Base-by-base conservation (phyloP, 352 stramenopile genomes). In the Halophytophthora polymorphica region DNA sequence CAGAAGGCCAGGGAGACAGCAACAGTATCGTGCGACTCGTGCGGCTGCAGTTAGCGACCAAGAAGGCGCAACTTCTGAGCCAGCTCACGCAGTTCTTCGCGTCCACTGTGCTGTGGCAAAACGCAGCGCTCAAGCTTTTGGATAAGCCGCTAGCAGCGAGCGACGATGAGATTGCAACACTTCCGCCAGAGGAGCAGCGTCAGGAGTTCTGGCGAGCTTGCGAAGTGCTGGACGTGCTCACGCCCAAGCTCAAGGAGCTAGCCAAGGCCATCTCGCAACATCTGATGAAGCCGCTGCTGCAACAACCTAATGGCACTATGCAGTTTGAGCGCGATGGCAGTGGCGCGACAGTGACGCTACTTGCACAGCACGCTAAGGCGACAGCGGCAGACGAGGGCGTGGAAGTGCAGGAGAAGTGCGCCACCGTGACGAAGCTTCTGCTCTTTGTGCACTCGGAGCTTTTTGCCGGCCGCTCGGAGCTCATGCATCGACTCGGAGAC, bases 121-220 rank as follows among this genome's bases (percentile, higher is more conserved):
- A 73, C 12, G 66, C 59, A 6, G n/a, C 52, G 19, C 23, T 90
- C 23, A 72, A 69, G 34, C 52, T 85, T 15, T 45, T 53, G 0
- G 25, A 39, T 11, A 23, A 42, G 29, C 22, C 35, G 23, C 50
- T 46, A 3, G 12, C 17, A 11, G 44, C 50, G 3, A 56, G 61
- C 14, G 42, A 33, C 8, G 41, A 51, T 45, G 48, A 54, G 6
- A 21, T 15, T 25, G 38, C 17, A 2, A 45, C 13, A 11, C 14
- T 50, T 13, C 41, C 42, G 17, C 15, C 28, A 23, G 45, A 66
- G 19, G 56, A 75, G 29, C 61, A 54, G 41, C 58, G 69, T 7
- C 46, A 23, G 0, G 65, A 76, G 7, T 79, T 88, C n/a, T 90
- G 77, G 77, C 66, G 56, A 21, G 77, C 77, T 14, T 85, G 77